Evolutionary conservation across 176 grass and related monocot species (phyloP).

Genomic region (Lolium perenne): DNA sequence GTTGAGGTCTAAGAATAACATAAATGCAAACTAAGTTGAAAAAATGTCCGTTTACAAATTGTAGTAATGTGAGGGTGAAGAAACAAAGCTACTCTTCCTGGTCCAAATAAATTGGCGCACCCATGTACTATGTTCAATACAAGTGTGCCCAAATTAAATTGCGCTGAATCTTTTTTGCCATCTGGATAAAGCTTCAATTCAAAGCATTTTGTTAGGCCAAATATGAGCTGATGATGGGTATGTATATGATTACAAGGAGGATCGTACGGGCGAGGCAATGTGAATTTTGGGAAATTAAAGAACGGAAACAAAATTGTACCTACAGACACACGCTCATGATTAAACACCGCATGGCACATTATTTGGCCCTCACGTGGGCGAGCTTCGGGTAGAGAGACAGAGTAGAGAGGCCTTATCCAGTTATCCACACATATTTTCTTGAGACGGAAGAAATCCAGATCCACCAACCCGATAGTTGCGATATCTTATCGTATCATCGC

Average conservation of each 20-base stretch:
- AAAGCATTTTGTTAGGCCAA: neutral
- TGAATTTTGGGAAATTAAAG: neutral
- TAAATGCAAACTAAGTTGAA: neutral
- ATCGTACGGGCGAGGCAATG: neutral
- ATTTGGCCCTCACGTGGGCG: neutral
- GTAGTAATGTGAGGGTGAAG: neutral
- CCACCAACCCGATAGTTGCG: constrained; percentile 33
- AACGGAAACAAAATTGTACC: neutral
- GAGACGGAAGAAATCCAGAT: constrained; percentile 30
- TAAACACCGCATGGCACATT: constrained; percentile 32
- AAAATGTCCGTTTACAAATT: neutral
- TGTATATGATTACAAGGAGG: neutral
- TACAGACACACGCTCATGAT: constrained; percentile 15
- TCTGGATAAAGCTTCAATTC: neutral
- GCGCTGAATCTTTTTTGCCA: neutral
- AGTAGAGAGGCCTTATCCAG: neutral
- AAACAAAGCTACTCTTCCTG: neutral
- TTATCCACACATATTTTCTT: neutral
- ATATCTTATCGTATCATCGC: constrained; percentile 43
- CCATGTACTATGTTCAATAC: too few relatives aligned
- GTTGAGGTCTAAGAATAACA: neutral
- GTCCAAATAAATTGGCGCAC: too few relatives aligned
- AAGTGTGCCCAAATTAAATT: too few relatives aligned
- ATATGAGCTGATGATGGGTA: neutral
- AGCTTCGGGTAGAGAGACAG: neutral